A percentile compares a stretch with the other conserved stretches of the same genome.
These are phyloP conservation scores for Raffaelea ambrosiae DNA, from an alignment of 2,329 filamentous ascomycete genomes.

Conservation along the genomic window DNA sequence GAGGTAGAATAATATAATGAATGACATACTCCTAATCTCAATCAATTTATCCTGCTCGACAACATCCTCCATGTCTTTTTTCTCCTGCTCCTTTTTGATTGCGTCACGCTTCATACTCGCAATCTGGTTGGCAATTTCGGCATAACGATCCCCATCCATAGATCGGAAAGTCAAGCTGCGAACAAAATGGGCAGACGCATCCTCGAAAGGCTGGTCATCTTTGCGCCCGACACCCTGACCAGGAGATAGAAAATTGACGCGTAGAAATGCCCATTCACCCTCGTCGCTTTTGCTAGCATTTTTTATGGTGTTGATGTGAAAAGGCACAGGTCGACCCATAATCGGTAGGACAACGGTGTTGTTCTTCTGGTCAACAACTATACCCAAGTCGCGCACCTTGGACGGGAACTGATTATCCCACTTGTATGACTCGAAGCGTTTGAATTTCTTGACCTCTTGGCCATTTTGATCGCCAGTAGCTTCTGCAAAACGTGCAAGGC, in stretches of 20 bases:
- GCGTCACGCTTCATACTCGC: slow-evolving; percentile 93
- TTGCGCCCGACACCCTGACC: slow-evolving; percentile 95
- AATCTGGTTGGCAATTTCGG: slow-evolving; percentile 86
- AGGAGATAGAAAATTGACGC: slow-evolving; percentile 95
- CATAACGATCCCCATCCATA: slow-evolving; percentile 77
- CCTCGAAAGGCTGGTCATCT: slow-evolving; percentile 96
- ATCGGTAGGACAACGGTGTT: slow-evolving; percentile 87
- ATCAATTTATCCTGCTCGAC: slow-evolving; percentile 97
- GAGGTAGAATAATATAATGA: slow-evolving; percentile 9
- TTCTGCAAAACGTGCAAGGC: slow-evolving; percentile 76
- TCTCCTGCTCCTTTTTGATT: slow-evolving; percentile 89
- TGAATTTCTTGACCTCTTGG: slow-evolving; percentile 94
- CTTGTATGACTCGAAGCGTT: slow-evolving; percentile 98
- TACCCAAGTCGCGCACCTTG: slow-evolving; percentile 74
- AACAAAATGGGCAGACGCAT: slow-evolving; percentile 90
- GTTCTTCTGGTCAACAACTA: slow-evolving; percentile 87
- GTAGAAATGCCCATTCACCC: slow-evolving; percentile 84
- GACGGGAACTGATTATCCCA: slow-evolving; percentile 87
- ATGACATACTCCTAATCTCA: slow-evolving; percentile 72
- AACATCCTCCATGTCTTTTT: slow-evolving; percentile 99
- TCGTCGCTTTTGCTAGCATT: slow-evolving; percentile 98
- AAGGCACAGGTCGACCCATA: slow-evolving; percentile 94
- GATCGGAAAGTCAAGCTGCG: slow-evolving; percentile 93
- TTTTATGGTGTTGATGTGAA: slow-evolving; percentile 97
- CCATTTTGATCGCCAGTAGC: slow-evolving; percentile 79